Conservation (phyloP, 257 asterid species). For the Penstemon davidsonii region DNA sequence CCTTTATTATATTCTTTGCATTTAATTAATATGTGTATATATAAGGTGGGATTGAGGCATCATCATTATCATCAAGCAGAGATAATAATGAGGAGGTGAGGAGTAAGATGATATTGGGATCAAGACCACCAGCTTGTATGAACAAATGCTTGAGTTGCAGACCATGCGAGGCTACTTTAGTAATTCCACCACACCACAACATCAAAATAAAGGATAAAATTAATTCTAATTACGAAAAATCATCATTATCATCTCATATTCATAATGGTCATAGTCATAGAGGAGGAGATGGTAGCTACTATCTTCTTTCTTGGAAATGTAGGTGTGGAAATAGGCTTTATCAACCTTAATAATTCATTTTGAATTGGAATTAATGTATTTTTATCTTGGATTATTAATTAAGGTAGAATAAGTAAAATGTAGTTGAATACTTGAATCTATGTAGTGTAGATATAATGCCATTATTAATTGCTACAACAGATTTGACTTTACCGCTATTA, state of each 20-base stretch:
- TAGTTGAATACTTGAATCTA: too few species aligned
- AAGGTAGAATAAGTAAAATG: too few species aligned
- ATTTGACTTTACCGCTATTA: too few species aligned
- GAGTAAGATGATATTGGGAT: conserved; percentile 53
- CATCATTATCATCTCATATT: background rate
- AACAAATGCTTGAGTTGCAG: conserved; percentile 66
- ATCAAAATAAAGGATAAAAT: background rate
- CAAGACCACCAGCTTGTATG: conserved; percentile 73
- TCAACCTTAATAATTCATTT: conserved; percentile 33
- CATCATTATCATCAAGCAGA: background rate
- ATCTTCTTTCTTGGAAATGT: conserved; percentile 78
- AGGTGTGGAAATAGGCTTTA: conserved; percentile 62
- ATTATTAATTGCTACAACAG: too few species aligned
- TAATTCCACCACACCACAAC: conserved; percentile 56
- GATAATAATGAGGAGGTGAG: conserved; percentile 33
- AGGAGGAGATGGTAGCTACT: conserved; percentile 58
- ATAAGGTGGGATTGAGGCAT: conserved; percentile 33
- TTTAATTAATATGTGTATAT: background rate
- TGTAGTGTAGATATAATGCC: too few species aligned
- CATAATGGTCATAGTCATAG: conserved; percentile 23
- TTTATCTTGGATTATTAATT: too few species aligned
- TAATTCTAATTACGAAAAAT: background rate
- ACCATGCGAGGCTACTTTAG: conserved; percentile 67
- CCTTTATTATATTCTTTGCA: background rate
- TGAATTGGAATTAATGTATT: too few species aligned